These are phyloP conservation scores for Wickerhamomyces strasburgensis DNA, from an alignment of 805 yeast genomes.

Conservation along the genomic window DNA sequence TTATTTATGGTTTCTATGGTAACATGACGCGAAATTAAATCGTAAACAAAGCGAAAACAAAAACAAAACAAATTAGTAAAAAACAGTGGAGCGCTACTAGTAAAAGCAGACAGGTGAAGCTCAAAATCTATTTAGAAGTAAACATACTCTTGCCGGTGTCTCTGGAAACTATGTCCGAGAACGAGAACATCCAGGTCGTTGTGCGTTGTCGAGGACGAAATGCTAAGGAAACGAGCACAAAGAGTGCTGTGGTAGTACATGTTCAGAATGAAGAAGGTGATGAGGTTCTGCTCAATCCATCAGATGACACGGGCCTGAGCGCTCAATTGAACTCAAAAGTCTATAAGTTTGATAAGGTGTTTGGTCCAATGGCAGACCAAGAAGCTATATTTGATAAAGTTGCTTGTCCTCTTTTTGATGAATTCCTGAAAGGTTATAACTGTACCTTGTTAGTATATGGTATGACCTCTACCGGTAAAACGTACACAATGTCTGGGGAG, in stretches of 20 bases:
- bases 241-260: slow-evolving; percentile 57
- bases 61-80: no score
- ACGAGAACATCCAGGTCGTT: slow-evolving; percentile 52
- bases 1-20: slow-evolving; percentile 4
- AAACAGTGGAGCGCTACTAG: no score
- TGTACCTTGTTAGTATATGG: slow-evolving; percentile 87
- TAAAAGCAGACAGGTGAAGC: no score
- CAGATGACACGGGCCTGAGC: slow-evolving; percentile 33
- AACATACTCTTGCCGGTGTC: background rate
- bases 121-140: no score
- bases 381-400: slow-evolving; percentile 57
- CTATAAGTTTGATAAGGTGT: slow-evolving; percentile 73
- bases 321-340: slow-evolving; percentile 46
- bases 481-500: slow-evolving; percentile 77
- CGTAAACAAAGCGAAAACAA: slow-evolving; percentile 5
- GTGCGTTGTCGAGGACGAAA: slow-evolving; percentile 63
- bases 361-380: slow-evolving; percentile 81
- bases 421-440: slow-evolving; percentile 70
- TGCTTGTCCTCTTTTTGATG: slow-evolving; percentile 59
- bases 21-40: slow-evolving; percentile 4
- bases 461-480: slow-evolving; percentile 89
- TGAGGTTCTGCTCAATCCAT: slow-evolving; percentile 43
- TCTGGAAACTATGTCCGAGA: slow-evolving; percentile 23
- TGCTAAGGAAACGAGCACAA: slow-evolving; percentile 49
- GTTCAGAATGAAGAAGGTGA: slow-evolving; percentile 41